Evolutionary conservation across 768 basidiomycete genomes (phyloP), one percentile per base, ranked within the genome.

Genomic region (Lanmaoa pseudosensibilis): DNA sequence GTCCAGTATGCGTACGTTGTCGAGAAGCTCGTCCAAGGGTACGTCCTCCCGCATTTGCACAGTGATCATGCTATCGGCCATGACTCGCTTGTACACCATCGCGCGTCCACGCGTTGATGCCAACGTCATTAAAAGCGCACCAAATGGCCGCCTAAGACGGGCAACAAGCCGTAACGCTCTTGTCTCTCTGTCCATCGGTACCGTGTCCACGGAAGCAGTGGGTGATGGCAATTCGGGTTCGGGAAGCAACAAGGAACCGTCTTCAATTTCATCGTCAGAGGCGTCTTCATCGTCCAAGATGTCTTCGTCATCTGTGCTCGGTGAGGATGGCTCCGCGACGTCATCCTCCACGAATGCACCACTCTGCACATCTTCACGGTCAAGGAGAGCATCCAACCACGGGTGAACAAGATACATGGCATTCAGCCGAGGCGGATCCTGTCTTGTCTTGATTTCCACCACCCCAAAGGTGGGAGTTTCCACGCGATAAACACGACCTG

Each of bases 71-170:
- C 23, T 15, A 21, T 58, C 57, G 1, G 57, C 43, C 16, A 50
- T 52, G 9, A 60, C 57, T 1, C 59, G 47, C 46, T 4, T 49
- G n/a, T 55, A 55, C 5, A 34, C 57, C 37, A 23, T 25, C 21
- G 19, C 32, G 6, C 34, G 30, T 33, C 15, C 3, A 19, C 32
- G 13, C 9, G 32, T 50, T n/a, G 47, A n/a, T 2, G 33, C n/a
- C 23, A 23, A 5, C 16, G 30, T 21, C 11, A 47, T 2, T 19
- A 54, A 25, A 15, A 54, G 38, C 3, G 53, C 53, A n/a, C 46
- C 53, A 4, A 54, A 54, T 19, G 53, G 53, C 38, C 40, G 46
- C n/a, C 37, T 2, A 23, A 56, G 49, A 15, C 30, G 36, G 4
- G 36, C 49, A 7, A 45, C 12, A 16, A 56, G 50, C 15, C 37